Evolutionary conservation across 768 basidiomycete species (phyloP), one percentile per base, ranked within the genome.

Genomic region (Leccinum variicolor): DNA sequence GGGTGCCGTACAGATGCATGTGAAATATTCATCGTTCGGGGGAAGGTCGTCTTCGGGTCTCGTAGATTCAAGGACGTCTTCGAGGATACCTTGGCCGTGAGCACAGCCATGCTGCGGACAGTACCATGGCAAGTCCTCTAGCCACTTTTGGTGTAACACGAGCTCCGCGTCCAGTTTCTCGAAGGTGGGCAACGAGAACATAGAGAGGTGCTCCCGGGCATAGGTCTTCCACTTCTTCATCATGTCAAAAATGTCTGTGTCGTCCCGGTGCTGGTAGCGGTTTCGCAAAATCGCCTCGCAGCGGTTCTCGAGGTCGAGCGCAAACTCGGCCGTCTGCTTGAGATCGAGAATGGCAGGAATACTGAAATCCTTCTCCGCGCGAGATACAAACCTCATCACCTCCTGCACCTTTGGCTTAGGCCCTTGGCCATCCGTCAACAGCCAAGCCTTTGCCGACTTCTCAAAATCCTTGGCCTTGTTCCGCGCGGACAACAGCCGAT

Each of bases 121-220:
- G 64, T 83, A 90, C 91, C 91, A 93, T 11, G 91, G 91, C 49
- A 93, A 75, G 31, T 84, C 81, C 62, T 84, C 79, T 28, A 91
- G 58, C 91, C 91, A 94, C 52, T 79, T 78, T 59, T 83, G 77
- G 69, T 94, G 92, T 36, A 75, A 66, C 48, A 75, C 78, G 25
- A 92, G 78, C 68, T 92, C 88, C 13, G 75, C 77, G 50, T 89
- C 85, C 26, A 93, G 75, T 65, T 81, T 84, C 58, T 90, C 87
- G 62, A 90, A 90, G 61, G 79, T 79, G 11, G 89, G 87, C 19
- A 93, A 76, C 3, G 79, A 76, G 72, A 92, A 91, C 75, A 90
- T 88, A 50, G 73, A 76, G 41, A 93, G 79, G 66, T 91, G 85
- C 36, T 87, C 80, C 64, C 80, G 77, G 9, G 87, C 87, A 54